A percentile compares a stretch with the other conserved stretches of the same genome.
These are phyloP conservation scores for Phytophthora brassicae DNA, from an alignment of 352 stramenopile species.

Conservation along the genomic window DNA sequence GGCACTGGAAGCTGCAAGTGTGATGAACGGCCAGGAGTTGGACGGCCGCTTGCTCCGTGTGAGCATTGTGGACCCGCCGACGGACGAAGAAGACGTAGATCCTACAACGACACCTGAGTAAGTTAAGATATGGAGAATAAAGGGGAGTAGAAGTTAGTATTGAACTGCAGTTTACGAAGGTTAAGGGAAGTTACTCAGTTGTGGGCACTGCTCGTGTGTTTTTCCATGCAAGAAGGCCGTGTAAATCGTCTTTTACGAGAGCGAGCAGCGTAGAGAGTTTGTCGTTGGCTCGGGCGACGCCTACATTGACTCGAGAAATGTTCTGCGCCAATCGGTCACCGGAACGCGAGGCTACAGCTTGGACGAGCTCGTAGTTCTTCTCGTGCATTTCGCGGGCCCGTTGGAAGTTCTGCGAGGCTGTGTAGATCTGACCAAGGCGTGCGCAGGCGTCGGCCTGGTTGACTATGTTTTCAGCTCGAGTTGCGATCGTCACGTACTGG, in stretches of 20 bases:
- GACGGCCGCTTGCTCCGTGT: slow-evolving; percentile 76
- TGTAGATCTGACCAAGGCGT: slow-evolving; percentile 87
- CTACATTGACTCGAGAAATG: slow-evolving; percentile 66
- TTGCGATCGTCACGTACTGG: slow-evolving; percentile 79
- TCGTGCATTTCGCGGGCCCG: slow-evolving; percentile 88
- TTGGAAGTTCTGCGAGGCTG: slow-evolving; percentile 72
- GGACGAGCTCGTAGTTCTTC: slow-evolving; percentile 88
- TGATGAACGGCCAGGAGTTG: slow-evolving; percentile 85
- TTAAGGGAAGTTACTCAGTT: slow-evolving; percentile 28
- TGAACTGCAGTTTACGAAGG: neutral
- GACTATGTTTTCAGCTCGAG: slow-evolving; percentile 77
- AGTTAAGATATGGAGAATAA: slow-evolving; percentile 8
- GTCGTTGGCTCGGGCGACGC: slow-evolving; percentile 70
- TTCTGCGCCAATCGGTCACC: slow-evolving; percentile 56
- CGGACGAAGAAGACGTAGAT: slow-evolving; percentile 3
- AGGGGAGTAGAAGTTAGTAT: slow-evolving; percentile 8
- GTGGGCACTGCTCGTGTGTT: slow-evolving; percentile 63
- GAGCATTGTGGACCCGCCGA: slow-evolving; percentile 65
- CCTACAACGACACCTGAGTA: slow-evolving; percentile 3
- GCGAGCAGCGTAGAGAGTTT: slow-evolving; percentile 59
- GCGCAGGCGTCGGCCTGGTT: slow-evolving; percentile 88
- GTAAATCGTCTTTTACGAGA: slow-evolving; percentile 72
- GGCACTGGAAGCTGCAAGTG: slow-evolving; percentile 61
- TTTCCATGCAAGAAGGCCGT: slow-evolving; percentile 77
- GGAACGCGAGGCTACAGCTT: slow-evolving; percentile 42